Conservation (phyloP, 257 asterid genomes). For the Solanum chaucha region DNA sequence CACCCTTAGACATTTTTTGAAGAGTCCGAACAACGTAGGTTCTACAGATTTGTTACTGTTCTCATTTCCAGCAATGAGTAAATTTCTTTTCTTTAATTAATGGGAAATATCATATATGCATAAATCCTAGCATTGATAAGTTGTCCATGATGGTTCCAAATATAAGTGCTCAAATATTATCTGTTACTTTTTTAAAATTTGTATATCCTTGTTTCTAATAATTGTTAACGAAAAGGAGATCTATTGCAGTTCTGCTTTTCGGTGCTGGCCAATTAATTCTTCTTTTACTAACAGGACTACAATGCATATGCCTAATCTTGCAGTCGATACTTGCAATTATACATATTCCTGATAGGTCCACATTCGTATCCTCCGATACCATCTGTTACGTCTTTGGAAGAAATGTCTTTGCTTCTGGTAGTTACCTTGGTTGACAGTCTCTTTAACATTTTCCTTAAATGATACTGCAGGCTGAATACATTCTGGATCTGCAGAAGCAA, state of each 20-base stretch:
- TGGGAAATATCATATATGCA: not conserved
- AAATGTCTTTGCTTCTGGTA: not conserved
- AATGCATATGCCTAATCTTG: not conserved
- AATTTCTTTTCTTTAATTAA: not conserved
- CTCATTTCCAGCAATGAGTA: not conserved
- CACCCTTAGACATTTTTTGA: no score
- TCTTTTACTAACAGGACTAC: not conserved
- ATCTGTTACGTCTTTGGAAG: not conserved
- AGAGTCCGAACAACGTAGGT: not conserved
- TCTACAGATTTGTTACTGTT: not conserved
- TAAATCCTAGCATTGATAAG: not conserved
- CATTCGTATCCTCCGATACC: not conserved
- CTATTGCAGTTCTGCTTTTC: not conserved
- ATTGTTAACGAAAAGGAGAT: not conserved
- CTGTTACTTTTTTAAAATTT: not conserved
- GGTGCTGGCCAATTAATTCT: not conserved
- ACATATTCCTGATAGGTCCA: not conserved
- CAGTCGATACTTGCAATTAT: not conserved
- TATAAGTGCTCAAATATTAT: not conserved
- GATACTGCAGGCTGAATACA: conserved; percentile 70
- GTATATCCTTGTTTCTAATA: not conserved
- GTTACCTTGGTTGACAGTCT: not conserved
- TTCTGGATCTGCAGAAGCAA: conserved; percentile 91
- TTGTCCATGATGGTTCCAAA: not conserved
- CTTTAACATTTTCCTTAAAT: not conserved